These are phyloP conservation scores for Tuber brumale DNA, from an alignment of 495 filamentous ascomycete genomes.

Conservation along the genomic window DNA sequence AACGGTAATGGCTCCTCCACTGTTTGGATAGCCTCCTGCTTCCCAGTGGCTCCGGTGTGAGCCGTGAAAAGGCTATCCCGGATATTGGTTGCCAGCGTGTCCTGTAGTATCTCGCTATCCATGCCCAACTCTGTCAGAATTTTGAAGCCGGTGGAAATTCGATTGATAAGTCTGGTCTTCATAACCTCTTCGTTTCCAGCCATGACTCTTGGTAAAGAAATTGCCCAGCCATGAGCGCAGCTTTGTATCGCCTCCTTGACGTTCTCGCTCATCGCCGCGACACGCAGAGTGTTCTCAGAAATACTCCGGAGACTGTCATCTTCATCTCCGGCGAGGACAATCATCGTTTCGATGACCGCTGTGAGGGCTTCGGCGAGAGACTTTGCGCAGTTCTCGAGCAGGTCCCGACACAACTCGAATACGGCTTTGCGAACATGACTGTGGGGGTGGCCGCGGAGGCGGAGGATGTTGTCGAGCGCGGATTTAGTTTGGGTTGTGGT, in stretches of 20 bases:
- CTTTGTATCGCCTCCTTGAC: constrained; percentile 63
- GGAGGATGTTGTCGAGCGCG: constrained; percentile 70
- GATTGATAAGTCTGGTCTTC: constrained; percentile 64
- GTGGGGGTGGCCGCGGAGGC: constrained; percentile 66
- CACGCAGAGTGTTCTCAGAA: constrained; percentile 49
- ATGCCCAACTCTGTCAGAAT: constrained; percentile 59
- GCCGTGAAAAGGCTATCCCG: constrained; percentile 52
- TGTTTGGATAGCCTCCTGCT: constrained; percentile 17
- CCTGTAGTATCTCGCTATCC: constrained; percentile 64
- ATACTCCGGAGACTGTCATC: constrained; percentile 43
- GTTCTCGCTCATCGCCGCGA: constrained; percentile 56
- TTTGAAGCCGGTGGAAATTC: constrained; percentile 66
- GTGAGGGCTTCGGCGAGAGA: constrained; percentile 62
- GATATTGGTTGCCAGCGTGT: constrained; percentile 58
- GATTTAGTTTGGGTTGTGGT: constrained; percentile 78
- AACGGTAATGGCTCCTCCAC: constrained; percentile 4
- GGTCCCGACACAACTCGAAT: constrained; percentile 59
- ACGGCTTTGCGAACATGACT: constrained; percentile 64
- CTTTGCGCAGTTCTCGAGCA: constrained; percentile 70
- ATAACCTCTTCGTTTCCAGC: constrained; percentile 72
- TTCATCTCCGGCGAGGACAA: constrained; percentile 60
- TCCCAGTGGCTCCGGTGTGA: constrained; percentile 12
- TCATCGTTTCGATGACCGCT: constrained; percentile 72
- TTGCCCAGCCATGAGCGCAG: constrained; percentile 72
- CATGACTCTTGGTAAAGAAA: constrained; percentile 72